A percentile compares a stretch with the other conserved stretches of the same genome.
Evolutionary conservation across 1,139 yeast species (phyloP).

Genomic region (Candida buenavistaensis): DNA sequence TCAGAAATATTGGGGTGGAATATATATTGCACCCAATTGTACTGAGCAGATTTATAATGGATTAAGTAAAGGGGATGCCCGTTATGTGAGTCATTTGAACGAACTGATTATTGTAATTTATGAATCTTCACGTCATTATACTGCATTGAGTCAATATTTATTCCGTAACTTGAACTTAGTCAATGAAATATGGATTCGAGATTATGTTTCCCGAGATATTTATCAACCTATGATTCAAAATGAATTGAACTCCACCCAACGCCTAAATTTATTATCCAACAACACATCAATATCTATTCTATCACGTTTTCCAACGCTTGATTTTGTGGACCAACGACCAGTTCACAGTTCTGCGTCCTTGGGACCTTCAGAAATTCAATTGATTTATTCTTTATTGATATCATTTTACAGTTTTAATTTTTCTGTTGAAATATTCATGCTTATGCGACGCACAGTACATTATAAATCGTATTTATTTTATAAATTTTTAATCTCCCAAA

Average conservation of each 20-base stretch:
- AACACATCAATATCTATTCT: constrained; percentile 20
- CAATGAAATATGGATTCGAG: constrained; percentile 23
- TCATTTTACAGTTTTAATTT: constrained; percentile 36
- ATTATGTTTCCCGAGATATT: constrained; percentile 21
- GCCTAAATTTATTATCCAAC: constrained; percentile 15
- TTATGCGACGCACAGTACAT: constrained; percentile 31
- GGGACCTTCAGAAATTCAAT: constrained; percentile 37
- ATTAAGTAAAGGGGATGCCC: constrained; percentile 23
- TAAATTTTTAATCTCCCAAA: constrained; percentile 47
- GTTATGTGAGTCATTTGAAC: constrained; percentile 15
- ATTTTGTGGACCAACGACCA: constrained; percentile 23
- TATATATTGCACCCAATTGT: constrained; percentile 47
- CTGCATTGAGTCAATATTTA: constrained; percentile 41
- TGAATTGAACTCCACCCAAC: constrained; percentile 15
- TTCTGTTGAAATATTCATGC: constrained; percentile 22
- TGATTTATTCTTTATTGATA: constrained; percentile 33
- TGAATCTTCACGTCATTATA: constrained; percentile 57
- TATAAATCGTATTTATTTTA: constrained; percentile 48
- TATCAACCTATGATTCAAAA: constrained; percentile 21
- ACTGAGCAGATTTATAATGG: constrained; percentile 37
- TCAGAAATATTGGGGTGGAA: constrained; percentile 55
- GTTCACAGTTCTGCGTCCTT: constrained; percentile 21
- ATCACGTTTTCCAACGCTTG: constrained; percentile 23
- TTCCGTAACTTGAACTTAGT: constrained; percentile 36
- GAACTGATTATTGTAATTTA: constrained; percentile 36